A percentile compares a stretch with the other conserved stretches of the same genome.
Conservation (phyloP, 495 filamentous ascomycete species). For the Venustampulla echinocandica region DNA sequence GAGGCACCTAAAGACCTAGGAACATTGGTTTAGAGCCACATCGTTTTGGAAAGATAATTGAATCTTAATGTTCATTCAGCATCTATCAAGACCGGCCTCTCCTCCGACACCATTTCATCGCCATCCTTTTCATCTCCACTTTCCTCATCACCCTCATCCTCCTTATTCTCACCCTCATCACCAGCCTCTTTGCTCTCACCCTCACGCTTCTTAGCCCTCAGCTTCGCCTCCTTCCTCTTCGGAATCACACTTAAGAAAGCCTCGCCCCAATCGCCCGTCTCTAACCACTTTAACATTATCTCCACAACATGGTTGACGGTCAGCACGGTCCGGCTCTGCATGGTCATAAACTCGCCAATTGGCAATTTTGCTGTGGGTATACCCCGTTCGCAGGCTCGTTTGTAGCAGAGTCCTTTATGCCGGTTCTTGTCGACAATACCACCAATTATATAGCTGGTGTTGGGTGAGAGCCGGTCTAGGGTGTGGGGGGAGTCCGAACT, state of each 20-base stretch:
- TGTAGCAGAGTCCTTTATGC: slow-evolving; percentile 89
- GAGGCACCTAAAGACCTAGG: no score
- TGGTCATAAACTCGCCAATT: slow-evolving; percentile 84
- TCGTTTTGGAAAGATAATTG: no score
- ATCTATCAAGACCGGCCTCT: no score
- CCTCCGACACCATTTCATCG: no score
- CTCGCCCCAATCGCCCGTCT: slow-evolving; percentile 77
- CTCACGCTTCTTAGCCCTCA: slow-evolving; percentile 25
- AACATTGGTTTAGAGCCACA: no score
- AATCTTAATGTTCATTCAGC: no score
- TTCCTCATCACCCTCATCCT: slow-evolving; percentile 7
- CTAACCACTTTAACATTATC: slow-evolving; percentile 91
- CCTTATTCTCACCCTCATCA: slow-evolving; percentile 1
- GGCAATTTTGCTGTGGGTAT: slow-evolving; percentile 84
- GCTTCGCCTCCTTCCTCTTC: slow-evolving; percentile 69
- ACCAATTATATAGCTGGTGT: slow-evolving; percentile 87
- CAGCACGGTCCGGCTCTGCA: slow-evolving; percentile 74
- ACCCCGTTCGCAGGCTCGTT: slow-evolving; percentile 60
- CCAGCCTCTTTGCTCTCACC: slow-evolving; percentile 5
- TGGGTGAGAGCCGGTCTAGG: slow-evolving; percentile 66
- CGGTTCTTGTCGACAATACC: slow-evolving; percentile 93
- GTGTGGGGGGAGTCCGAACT: slow-evolving; percentile 79
- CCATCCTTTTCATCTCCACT: no score
- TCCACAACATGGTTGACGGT: slow-evolving; percentile 93
- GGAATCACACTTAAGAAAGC: slow-evolving; percentile 85